Percentiles rank a stretch among this genome's conserved stretches.
These are phyloP conservation scores for Xylona heveae DNA, from an alignment of 495 filamentous ascomycete species.

Conservation along the genomic window DNA sequence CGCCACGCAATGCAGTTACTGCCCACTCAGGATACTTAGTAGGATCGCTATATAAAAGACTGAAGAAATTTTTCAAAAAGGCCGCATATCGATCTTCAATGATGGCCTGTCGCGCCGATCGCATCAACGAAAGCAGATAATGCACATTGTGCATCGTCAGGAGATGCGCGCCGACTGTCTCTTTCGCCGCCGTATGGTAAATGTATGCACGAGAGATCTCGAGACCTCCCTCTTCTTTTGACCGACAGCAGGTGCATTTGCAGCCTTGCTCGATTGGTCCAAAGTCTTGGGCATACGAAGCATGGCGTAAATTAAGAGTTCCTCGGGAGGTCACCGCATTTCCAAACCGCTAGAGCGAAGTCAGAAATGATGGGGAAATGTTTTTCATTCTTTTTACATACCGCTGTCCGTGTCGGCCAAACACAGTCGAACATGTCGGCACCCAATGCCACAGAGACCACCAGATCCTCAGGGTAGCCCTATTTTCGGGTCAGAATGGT, in stretches of 20 bases:
- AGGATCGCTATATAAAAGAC: constrained; percentile 40
- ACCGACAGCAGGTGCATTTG: constrained; percentile 54
- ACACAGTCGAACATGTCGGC: constrained; percentile 99
- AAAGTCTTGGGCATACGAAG: constrained; percentile 60
- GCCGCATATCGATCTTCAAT: constrained; percentile 60
- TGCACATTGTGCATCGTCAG: constrained; percentile 90
- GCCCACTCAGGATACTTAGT: constrained; percentile 63
- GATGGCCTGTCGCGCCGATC: constrained; percentile 50
- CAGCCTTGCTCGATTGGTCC: constrained; percentile 65
- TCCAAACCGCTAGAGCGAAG: constrained; percentile 44
- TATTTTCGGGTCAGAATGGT: constrained; percentile 12
- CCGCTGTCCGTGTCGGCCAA: constrained; percentile 89
- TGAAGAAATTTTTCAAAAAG: constrained; percentile 64
- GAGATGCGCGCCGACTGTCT: constrained; percentile 91
- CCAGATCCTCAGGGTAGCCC: constrained; percentile 86
- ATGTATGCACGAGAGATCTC: constrained; percentile 80
- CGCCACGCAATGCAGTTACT: constrained; percentile 53
- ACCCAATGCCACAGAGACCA: constrained; percentile 78
- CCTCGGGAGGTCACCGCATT: constrained; percentile 74
- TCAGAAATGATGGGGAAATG: constrained; percentile 1
- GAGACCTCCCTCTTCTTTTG: constrained; percentile 44
- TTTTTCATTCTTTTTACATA: too few species aligned
- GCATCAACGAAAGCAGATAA: constrained; percentile 72
- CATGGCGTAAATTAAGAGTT: constrained; percentile 60
- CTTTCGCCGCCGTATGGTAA: constrained; percentile 78